phyloP scores from a whole-genome alignment of 2,329 filamentous ascomycete genomes.

The Exophiala spinifera region DNA sequence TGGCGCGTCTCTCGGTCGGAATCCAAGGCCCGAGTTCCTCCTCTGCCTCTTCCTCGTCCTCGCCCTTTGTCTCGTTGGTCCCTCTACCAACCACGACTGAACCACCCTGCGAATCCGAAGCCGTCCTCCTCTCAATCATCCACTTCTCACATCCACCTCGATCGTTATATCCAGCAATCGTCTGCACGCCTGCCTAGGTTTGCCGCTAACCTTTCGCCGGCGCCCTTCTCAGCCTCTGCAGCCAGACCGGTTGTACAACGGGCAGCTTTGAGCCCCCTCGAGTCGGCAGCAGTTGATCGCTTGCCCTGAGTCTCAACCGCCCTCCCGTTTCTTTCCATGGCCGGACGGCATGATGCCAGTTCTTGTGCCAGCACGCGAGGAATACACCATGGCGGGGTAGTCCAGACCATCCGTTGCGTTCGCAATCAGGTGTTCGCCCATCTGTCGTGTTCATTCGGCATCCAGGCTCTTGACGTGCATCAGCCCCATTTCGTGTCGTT shows the following conservation, averaged over 20 bases:
- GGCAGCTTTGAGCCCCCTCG: neutral
- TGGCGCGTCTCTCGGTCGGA: neutral
- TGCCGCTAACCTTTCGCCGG: neutral
- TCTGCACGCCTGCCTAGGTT: neutral
- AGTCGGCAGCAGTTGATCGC: too few relatives aligned
- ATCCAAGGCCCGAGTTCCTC: too few relatives aligned
- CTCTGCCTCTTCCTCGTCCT: neutral
- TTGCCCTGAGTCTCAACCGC: too few relatives aligned
- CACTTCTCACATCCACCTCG: neutral
- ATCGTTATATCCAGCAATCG: neutral
- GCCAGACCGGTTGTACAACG: neutral
- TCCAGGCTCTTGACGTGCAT: neutral
- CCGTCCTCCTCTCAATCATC: neutral
- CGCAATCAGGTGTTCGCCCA: conserved; percentile 1
- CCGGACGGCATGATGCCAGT: neutral
- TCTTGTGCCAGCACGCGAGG: neutral
- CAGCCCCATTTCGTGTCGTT: conserved; percentile 1
- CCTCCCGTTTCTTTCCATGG: too few relatives aligned
- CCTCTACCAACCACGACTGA: too few relatives aligned
- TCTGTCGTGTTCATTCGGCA: neutral
- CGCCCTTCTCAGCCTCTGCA: neutral
- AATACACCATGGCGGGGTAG: neutral
- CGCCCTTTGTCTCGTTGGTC: neutral
- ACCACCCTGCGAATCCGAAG: too few relatives aligned
- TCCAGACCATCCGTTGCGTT: neutral